phyloP scores from a whole-genome alignment of 768 basidiomycete species.

The Paxillus ammoniavirescens region DNA sequence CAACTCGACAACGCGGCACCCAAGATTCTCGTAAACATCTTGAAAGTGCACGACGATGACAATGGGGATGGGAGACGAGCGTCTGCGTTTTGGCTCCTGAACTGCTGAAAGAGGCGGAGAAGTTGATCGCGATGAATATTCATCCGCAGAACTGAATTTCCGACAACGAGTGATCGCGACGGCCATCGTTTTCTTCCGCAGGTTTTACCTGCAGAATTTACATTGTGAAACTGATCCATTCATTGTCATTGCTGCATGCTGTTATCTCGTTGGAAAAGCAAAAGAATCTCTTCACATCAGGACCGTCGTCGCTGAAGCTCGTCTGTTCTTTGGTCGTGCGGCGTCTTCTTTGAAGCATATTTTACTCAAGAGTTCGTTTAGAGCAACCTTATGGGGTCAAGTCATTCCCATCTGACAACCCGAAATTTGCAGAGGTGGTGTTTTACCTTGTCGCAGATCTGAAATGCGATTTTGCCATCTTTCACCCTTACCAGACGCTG shows the following conservation, averaged over 20 bases:
- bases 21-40: slow-evolving; percentile 99
- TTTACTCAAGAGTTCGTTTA: slow-evolving; percentile 17
- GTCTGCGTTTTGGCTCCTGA: slow-evolving; percentile 94
- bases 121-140: slow-evolving; percentile 85
- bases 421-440: slow-evolving; percentile 97
- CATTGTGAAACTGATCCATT: slow-evolving; percentile 97
- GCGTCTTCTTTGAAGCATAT: slow-evolving; percentile 2
- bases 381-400: slow-evolving; percentile 71
- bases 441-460: slow-evolving; percentile 97
- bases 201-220: slow-evolving; percentile 94
- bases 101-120: slow-evolving; percentile 91
- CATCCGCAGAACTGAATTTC: slow-evolving; percentile 87
- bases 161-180: slow-evolving; percentile 93
- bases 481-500: slow-evolving; percentile 93
- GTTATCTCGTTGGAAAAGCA: slow-evolving; percentile 95
- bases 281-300: slow-evolving; percentile 98
- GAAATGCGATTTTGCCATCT: slow-evolving; percentile 90
- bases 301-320: slow-evolving; percentile 81
- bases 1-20: slow-evolving; percentile 98
- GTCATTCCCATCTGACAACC: slow-evolving; percentile 83
- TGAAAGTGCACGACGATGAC: slow-evolving; percentile 99
- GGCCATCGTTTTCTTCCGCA: slow-evolving; percentile 90
- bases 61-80: slow-evolving; percentile 91
- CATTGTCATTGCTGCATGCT: slow-evolving; percentile 88
- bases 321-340: slow-evolving; percentile 70